Base-by-base conservation (phyloP, 1,139 yeast species). In the Diutina neorugosa region DNA sequence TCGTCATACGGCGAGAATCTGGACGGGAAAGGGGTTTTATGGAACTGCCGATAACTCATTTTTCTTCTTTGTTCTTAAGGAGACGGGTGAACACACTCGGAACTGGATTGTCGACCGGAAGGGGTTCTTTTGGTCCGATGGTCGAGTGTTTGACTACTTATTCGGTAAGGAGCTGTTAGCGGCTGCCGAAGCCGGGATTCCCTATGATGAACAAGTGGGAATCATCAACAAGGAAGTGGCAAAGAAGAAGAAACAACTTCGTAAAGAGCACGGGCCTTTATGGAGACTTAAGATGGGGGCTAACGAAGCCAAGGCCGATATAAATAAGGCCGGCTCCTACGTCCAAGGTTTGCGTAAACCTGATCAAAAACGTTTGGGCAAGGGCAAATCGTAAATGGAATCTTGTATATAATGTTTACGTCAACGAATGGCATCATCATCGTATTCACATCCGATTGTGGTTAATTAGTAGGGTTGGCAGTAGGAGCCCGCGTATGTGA, bases 101-200 rank as follows among this genome's bases (percentile, higher is more conserved):
- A 46, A 18, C 23, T 87, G 93, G 90, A 72, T 86, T 19, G 84
- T 87, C 21, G 96, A 88, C 64, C 74, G 96, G 58, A 84, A 82
- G 61, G 96, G 96, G 18, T 86, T 71, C 74, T 88, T 86, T 69
- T 88, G 96, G 96, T 89, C 93, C 40, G 96, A 88, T 65, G 96
- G 96, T 7, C 74, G 96, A 55, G 86, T 88, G 1, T 85, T 84
- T 67, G 96, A 88, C 66, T 79, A 81, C 54, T 62, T 88, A 31
- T 85, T 88, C 61, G 94, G 95, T 37, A 84, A 86, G 61, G 95
- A 87, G 63, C 69, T 87, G 0, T 64, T 87, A 21, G 85, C 82
- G 20, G 86, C 78, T 55, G 90, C 94, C 3, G 93, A 86, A 65
- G 82, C 80, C 51, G 93, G 93, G 0, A 73, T 84, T 54, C 81